Evolutionary conservation across 306 rosid genomes (phyloP), one percentile per base, ranked within the genome.

Genomic region (Cucurbita argyrosperma): DNA sequence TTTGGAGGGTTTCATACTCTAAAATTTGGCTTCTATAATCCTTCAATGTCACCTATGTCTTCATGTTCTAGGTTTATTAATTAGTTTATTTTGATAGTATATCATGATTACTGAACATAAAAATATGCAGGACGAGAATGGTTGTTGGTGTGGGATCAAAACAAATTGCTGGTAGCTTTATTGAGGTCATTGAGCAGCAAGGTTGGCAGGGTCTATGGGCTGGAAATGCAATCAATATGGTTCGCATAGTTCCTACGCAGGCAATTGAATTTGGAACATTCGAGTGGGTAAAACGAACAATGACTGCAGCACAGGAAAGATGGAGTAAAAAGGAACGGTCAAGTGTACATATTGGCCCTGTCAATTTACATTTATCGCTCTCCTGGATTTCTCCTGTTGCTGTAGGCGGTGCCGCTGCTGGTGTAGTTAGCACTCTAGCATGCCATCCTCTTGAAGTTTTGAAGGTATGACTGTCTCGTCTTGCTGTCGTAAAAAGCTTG

Each of bases 181-280:
- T 85, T 60, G 90, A 94, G 88, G 96, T 94, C 59, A 61, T 94
- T 82, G 90, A 94, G 85, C 83, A 86, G 87, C 97, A 94, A 81
- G 97, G 98, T 16, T 94, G 98, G 98, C 92, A 88, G 71, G 98
- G 98, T 42, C 85, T 94, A 73, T 94, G 98, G 98, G 90, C 97
- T 66, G 98, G 98, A 66, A 94, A 94, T 74, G 87, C 86, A 66
- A 85, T 94, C 88, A 94, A 94, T 80, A 94, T 94, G 92, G 35
- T 94, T 70, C 98, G 98, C 57, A 94, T 94, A 78, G 61, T 94
- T 77, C 98, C 97, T 5, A 90, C 98, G 1, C 98, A 94, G 71
- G 98, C 98, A 26, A 84, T 94, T 80, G 98, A 94, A 87, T 76
- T 89, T 37, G 90, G 87, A 74, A 89, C 98, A 8, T 94, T 94